phyloP scores from a whole-genome alignment of 164 flowering plant genomes.

The Nymphaea thermarum region DNA sequence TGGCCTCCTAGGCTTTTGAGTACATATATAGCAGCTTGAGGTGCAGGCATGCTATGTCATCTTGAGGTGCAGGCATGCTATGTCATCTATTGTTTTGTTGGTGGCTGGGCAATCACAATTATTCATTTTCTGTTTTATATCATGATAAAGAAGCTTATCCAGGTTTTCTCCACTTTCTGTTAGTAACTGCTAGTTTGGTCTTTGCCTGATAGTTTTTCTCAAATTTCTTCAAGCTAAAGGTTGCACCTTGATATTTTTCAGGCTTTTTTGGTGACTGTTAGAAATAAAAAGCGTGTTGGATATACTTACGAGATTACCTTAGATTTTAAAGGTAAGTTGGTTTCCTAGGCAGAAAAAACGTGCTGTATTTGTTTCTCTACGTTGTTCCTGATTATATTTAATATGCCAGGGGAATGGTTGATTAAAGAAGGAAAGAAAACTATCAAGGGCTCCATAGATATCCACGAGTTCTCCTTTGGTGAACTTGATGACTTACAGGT shows the following conservation, averaged over 20 bases:
- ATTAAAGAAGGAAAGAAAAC: constrained; percentile 47
- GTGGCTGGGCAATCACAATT: too few species aligned
- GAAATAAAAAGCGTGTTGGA: constrained; percentile 92
- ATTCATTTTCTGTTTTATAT: not conserved
- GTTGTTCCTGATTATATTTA: constrained; percentile 1
- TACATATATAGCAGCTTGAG: too few species aligned
- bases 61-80: too few species aligned
- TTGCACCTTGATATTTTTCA: constrained; percentile 13
- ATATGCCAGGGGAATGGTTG: constrained; percentile 67
- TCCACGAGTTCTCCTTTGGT: constrained; percentile 79
- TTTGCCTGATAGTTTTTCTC: not conserved
- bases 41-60: not conserved
- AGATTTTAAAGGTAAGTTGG: constrained; percentile 52
- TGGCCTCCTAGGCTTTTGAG: too few species aligned
- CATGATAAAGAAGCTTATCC: not conserved
- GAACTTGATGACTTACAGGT: constrained; percentile 96
- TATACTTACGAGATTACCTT: constrained; percentile 75
- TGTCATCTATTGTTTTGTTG: not conserved
- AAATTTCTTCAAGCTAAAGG: not conserved
- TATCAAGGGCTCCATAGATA: constrained; percentile 53
- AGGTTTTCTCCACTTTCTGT: too few species aligned
- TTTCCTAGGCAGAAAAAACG: not conserved
- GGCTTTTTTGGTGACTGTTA: constrained; percentile 87
- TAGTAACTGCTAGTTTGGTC: too few species aligned
- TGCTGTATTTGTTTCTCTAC: not conserved